Evolutionary conservation across 106 monocot species (phyloP).

Genomic region (Dendrobium huoshanense): DNA sequence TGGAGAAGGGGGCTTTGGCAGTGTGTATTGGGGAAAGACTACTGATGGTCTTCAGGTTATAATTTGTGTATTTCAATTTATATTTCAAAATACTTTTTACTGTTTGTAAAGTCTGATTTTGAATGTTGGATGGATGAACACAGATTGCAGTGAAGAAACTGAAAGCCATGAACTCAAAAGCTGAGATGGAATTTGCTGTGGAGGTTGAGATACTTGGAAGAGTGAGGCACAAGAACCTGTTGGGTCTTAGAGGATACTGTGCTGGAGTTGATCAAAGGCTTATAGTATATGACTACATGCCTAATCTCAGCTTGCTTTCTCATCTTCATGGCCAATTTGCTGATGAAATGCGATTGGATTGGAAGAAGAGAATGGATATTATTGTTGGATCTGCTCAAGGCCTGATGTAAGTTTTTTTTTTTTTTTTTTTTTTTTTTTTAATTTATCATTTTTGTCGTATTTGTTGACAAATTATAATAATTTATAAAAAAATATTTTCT

Average conservation of each 20-base stretch:
- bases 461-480: no score
- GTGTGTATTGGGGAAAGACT: slow-evolving; percentile 42
- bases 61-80: no score
- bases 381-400: slow-evolving; percentile 42
- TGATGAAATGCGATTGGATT: slow-evolving; percentile 24
- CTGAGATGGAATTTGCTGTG: slow-evolving; percentile 51
- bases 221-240: slow-evolving; percentile 55
- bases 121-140: neutral
- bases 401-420: slow-evolving; percentile 19
- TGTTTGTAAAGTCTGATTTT: no score
- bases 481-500: no score
- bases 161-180: slow-evolving; percentile 42
- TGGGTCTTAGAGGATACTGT: slow-evolving; percentile 48
- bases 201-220: slow-evolving; percentile 55
- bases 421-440: no score
- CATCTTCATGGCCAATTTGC: slow-evolving; percentile 55
- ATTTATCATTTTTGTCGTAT: no score
- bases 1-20: slow-evolving; percentile 40
- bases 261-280: slow-evolving; percentile 33
- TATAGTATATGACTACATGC: slow-evolving; percentile 69
- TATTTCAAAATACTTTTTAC: no score
- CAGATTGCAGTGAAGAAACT: slow-evolving; percentile 77
- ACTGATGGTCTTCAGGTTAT: slow-evolving; percentile 35
- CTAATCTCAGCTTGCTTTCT: slow-evolving; percentile 47
- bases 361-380: slow-evolving; percentile 35